Evolutionary conservation across 768 basidiomycete genomes (phyloP), one percentile per base, ranked within the genome.

Genomic region (Lactarius pseudohatsudake): DNA sequence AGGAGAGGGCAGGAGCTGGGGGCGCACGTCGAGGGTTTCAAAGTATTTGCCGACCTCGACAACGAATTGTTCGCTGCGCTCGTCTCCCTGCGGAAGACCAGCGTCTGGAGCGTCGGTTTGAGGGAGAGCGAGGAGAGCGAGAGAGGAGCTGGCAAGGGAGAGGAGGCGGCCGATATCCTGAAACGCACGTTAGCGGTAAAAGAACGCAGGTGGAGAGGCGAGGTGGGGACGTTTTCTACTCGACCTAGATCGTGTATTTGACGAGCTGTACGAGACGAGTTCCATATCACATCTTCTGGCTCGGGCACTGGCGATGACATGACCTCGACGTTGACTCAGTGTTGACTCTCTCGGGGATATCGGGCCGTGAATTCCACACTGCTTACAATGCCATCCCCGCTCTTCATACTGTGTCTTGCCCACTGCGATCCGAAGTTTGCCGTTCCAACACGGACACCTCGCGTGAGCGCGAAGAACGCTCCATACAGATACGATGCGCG

Each of bases 41-140:
- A 92, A 94, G 76, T 92, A 93, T 73, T 92, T 89, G 79, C 88
- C 88, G 60, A 90, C 90, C 78, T 92, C 90, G 50, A 89, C 81
- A 47, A 92, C 91, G 70, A 94, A 92, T 72, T 91, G 89, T 73
- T 93, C 90, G 16, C 90, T 91, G 41, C 91, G 82, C 76, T 94
- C 91, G 66, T 88, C 91, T 47, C 90, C 91, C 72, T 89, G 87
- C 3, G 91, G 90, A 9, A 92, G 81, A 63, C 78, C 81, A 61
- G 89, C 88, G 8, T 85, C 85, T 3, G 86, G 82, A 0, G 75
- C 81, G 73, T 93, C 91, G 4, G 90, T 91, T 76, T 92, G 91
- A 1, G 91, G 91, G n/a, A 94, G 79, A 1, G 91, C 88, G 57
- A 94, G 81, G 59, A 92, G 81, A 8, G 90, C 88, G 64, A 92